These are phyloP conservation scores for Cytospora schulzeri DNA, from an alignment of 2,329 filamentous ascomycete species.

Conservation along the genomic window DNA sequence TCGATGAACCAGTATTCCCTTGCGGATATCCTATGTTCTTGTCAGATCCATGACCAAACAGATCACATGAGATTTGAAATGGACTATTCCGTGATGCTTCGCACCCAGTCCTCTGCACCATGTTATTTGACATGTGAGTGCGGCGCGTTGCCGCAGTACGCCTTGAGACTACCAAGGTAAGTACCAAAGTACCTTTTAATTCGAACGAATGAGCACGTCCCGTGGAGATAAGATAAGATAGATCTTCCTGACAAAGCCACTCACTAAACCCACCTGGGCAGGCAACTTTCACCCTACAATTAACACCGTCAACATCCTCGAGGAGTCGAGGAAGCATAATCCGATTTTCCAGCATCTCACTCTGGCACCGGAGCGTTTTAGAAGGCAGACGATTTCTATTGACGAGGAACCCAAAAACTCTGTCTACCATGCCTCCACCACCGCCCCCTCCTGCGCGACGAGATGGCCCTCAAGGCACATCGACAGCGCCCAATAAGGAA, in stretches of 20 bases:
- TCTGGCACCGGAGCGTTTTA: neutral
- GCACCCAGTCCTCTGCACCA: no score
- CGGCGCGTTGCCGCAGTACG: no score
- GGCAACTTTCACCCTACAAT: neutral
- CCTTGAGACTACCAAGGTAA: no score
- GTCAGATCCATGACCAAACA: no score
- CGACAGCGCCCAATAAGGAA: constrained; percentile 62
- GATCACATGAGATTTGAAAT: no score
- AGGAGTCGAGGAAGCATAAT: neutral
- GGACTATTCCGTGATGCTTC: no score
- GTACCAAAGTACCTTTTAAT: no score
- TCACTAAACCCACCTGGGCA: neutral
- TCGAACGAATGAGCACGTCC: neutral
- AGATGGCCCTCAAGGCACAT: constrained; percentile 5
- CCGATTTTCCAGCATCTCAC: neutral
- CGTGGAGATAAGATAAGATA: neutral
- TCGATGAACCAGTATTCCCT: no score
- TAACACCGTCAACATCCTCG: neutral
- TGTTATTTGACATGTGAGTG: no score
- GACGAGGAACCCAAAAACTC: neutral
- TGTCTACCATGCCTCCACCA: constrained; percentile 30
- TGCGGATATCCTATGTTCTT: no score
- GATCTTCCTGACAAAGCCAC: neutral
- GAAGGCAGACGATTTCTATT: neutral
- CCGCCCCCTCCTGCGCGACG: constrained; percentile 19